phyloP scores from a whole-genome alignment of 768 basidiomycete genomes.

The Leccinum uliginosum region DNA sequence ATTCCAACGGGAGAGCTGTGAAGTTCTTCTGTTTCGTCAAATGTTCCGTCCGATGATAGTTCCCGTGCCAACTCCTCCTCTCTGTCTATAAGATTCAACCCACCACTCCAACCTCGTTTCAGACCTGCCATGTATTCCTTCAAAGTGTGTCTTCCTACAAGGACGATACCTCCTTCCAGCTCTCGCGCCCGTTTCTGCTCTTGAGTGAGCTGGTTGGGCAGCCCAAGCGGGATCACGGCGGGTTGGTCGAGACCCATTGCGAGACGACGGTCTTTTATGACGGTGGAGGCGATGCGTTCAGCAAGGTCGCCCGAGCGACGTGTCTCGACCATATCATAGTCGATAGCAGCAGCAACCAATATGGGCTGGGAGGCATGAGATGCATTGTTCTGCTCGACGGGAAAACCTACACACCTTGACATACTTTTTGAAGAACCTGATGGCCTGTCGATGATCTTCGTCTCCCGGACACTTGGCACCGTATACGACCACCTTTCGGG shows the following conservation, averaged over 20 bases:
- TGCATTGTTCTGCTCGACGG: not conserved
- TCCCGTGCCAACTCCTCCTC: constrained; percentile 68
- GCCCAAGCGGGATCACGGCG: constrained; percentile 36
- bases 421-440: constrained; percentile 93
- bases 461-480: constrained; percentile 93
- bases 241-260: constrained; percentile 59
- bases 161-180: constrained; percentile 77
- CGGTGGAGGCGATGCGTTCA: constrained; percentile 67
- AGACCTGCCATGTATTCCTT: constrained; percentile 95
- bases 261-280: constrained; percentile 65
- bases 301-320: constrained; percentile 84
- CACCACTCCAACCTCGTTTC: constrained; percentile 77
- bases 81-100: constrained; percentile 59
- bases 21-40: constrained; percentile 59
- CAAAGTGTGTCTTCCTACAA: constrained; percentile 85
- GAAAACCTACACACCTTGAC: constrained; percentile 70
- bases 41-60: constrained; percentile 68
- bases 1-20: constrained; percentile 23
- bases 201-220: constrained; percentile 52
- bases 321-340: constrained; percentile 81
- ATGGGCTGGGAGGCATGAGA: constrained; percentile 59
- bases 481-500: constrained; percentile 81
- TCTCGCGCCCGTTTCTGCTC: constrained; percentile 53
- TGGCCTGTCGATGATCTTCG: constrained; percentile 79
- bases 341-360: constrained; percentile 89